Conservation (phyloP, 1,284 basidiomycete species). For the Puccinia novopanici region DNA sequence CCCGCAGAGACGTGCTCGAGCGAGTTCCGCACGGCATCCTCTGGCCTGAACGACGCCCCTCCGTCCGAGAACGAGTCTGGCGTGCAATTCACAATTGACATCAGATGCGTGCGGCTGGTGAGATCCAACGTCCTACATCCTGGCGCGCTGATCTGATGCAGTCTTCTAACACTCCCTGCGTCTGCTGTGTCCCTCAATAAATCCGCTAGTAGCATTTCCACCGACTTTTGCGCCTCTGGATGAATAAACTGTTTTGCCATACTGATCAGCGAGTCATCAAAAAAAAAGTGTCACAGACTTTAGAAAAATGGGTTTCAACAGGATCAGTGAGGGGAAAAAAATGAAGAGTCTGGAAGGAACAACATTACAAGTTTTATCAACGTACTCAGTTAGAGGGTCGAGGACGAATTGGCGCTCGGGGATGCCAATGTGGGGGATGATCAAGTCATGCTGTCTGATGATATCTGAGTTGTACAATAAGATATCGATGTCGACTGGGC, state of each 20-base stretch:
- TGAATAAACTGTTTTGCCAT: conserved; percentile 20
- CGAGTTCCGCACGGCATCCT: conserved; percentile 16
- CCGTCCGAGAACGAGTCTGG: conserved; percentile 98
- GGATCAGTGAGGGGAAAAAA: background rate
- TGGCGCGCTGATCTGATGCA: conserved; percentile 62
- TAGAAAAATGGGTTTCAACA: background rate
- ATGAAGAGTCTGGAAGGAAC: background rate
- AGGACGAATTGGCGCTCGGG: conserved; percentile 88
- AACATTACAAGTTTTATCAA: background rate
- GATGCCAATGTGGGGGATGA: conserved; percentile 80
- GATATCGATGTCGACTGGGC: conserved; percentile 88
- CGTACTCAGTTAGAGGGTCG: conserved; percentile 72
- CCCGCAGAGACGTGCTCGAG: conserved; percentile 61
- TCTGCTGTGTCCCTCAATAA: background rate
- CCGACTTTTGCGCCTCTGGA: conserved; percentile 7
- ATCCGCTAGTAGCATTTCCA: background rate
- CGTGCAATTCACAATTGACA: conserved; percentile 92
- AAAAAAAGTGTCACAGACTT: background rate
- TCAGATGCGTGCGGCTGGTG: conserved; percentile 68
- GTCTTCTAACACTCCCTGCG: background rate
- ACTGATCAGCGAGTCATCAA: background rate
- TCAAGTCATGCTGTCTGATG: conserved; percentile 69
- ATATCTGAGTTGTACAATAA: conserved; percentile 72
- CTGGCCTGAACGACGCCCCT: conserved; percentile 63
- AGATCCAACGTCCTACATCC: conserved; percentile 52